phyloP scores from a whole-genome alignment of 2,329 filamentous ascomycete species.

The Fusarium transvaalense region DNA sequence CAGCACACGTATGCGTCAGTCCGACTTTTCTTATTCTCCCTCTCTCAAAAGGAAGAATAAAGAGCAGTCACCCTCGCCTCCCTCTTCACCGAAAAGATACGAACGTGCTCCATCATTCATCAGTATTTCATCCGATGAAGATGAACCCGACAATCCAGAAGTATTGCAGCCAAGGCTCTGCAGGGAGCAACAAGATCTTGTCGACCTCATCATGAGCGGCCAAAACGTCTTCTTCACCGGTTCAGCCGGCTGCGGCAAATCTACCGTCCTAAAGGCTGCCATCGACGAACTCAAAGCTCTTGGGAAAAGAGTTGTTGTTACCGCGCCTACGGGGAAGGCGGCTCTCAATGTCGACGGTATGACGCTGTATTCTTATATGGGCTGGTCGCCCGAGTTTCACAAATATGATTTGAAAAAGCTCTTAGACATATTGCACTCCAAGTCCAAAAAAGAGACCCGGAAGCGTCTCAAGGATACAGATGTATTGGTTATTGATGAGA shows the following conservation, averaged over 20 bases:
- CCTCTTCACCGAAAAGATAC: background rate
- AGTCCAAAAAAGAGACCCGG: slow-evolving; percentile 23
- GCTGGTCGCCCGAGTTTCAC: slow-evolving; percentile 61
- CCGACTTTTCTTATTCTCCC: background rate
- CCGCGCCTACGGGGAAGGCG: slow-evolving; percentile 71
- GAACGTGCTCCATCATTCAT: background rate
- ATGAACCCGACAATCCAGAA: background rate
- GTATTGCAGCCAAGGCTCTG: slow-evolving; percentile 17
- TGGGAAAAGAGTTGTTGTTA: slow-evolving; percentile 58
- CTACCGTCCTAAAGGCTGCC: slow-evolving; percentile 45
- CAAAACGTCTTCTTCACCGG: slow-evolving; percentile 74
- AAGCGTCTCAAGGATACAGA: slow-evolving; percentile 60
- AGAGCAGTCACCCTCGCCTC: background rate
- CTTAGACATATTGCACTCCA: background rate
- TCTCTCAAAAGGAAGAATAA: background rate
- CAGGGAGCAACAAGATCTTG: slow-evolving; percentile 43
- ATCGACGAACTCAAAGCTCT: slow-evolving; percentile 19
- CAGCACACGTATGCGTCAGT: no score
- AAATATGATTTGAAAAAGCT: slow-evolving; percentile 33
- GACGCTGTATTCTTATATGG: slow-evolving; percentile 69
- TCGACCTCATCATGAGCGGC: slow-evolving; percentile 62
- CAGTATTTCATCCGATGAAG: background rate
- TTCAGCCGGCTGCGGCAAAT: slow-evolving; percentile 63
- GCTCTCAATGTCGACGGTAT: slow-evolving; percentile 68
- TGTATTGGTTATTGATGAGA: slow-evolving; percentile 73